Evolutionary conservation across 2,329 filamentous ascomycete species (phyloP), one percentile per base, ranked within the genome.

Genomic region (Juglanconis oblonga): DNA sequence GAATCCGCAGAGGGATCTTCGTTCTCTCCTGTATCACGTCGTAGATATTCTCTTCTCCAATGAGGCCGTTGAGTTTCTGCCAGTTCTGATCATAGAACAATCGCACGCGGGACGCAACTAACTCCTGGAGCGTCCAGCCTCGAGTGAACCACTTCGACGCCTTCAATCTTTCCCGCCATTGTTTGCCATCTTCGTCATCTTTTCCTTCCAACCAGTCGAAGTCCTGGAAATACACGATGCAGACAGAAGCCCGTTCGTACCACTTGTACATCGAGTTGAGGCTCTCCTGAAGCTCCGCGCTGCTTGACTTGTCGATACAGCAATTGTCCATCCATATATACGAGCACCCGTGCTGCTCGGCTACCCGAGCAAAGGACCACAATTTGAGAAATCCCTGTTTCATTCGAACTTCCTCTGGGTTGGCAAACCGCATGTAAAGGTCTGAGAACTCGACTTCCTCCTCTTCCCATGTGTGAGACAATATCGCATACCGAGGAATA

Each of bases 281-380:
- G 10, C 57, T 52, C 58, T 65, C 64, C 10, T 14, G 32, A n/a
- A 67, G 62, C 44, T 67, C 65, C 47, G 45, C 52, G 29, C 44
- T 57, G 44, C 51, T 56, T 3, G 52, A 40, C 52, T 67, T 67
- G 61, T 66, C 54, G 52, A 67, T 66, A 50, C 64, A 67, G 63
- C 65, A 67, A 1, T 62, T 67, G 52, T 66, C 65, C n/a, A 67
- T 32, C 64, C 65, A 66, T n/a, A 63, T 49, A 44, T 64, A 64
- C 10, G 17, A 17, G 17, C 17, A 17, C 17, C 17, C 17, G 17
- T 17, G 17, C 17, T 17, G 17, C 17, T 17, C 17, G 17, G 17
- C 17, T 17, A 17, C 17, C 17, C 17, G 17, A 17, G 17, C 17
- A 17, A 17, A 17, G 17, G 17, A 17, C 17, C 17, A 17, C 17